Evolutionary conservation across 352 stramenopile genomes (phyloP), one percentile per base, ranked within the genome.

Genomic region (Phytopythium helicoides): DNA sequence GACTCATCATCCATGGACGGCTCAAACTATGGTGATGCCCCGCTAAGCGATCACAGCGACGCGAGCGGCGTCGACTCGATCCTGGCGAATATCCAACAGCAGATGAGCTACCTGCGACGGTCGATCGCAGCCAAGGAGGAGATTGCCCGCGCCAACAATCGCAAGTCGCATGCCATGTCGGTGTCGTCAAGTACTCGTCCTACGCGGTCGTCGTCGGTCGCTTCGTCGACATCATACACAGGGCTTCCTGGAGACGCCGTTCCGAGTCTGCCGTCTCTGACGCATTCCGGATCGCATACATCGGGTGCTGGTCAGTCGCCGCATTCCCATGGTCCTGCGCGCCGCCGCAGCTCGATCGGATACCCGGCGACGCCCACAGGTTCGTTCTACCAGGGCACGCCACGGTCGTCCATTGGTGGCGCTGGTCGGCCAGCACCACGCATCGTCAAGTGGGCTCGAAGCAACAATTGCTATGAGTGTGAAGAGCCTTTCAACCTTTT

Each of bases 401-500:
- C 56, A 6, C 64, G 63, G 23, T 58, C 52, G 25, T 22, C 65
- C 21, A 56, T 65, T 19, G 62, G 62, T 15, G 53, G 68, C 37
- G 65, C 62, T 21, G 64, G 58, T 6, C 58, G 68, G 37, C 53
- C 60, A 5, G 67, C 73, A 54, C 76, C 76, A 35, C 76, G 76
- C 25, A 83, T 93, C 28, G 76, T 89, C 21, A 93, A 93, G 41
- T 94, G 84, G 84, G 79, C 81, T 6, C 76, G 83, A 19, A 82
- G 79, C 50, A 89, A 71, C 54, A 76, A 88, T 46, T 95, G 85
- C 61, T 89, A 90, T 60, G 85, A 92, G 64, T 95, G 85, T 58
- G 52, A 93, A 14, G 81, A 90, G 42, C 54, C 77, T 9, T 95
- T 95, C 63, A 92, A 85, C 46, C 54, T 95, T 5, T 95, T 95